Conservation (phyloP, 345 rosid species). For the Euclidium syriacum region DNA sequence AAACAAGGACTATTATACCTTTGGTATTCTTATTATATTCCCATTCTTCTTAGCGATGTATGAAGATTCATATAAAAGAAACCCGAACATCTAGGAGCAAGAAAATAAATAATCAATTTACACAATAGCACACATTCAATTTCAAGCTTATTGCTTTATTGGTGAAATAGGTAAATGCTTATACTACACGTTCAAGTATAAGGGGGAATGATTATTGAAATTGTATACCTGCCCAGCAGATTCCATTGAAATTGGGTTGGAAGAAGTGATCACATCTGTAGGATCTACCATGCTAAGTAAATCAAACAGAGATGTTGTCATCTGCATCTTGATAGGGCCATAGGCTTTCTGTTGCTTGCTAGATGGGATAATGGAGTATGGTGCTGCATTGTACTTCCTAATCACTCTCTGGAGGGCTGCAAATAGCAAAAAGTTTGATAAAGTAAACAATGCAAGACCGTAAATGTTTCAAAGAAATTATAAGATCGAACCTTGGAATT, state of each 20-base stretch:
- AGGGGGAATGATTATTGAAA: not conserved
- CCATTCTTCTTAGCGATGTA: conserved; percentile 41
- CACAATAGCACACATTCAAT: not conserved
- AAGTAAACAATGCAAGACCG: not conserved
- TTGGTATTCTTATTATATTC: conserved; percentile 49
- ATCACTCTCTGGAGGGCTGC: conserved; percentile 73
- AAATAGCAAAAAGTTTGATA: conserved; percentile 4
- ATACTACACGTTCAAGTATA: not conserved
- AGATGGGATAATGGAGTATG: conserved; percentile 48
- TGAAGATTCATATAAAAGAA: conserved; percentile 59
- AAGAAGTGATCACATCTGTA: conserved; percentile 38
- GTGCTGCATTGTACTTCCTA: conserved; percentile 33
- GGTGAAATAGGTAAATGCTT: not conserved
- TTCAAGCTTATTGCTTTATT: no score
- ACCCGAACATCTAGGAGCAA: conserved; percentile 72
- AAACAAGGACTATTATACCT: conserved; percentile 41
- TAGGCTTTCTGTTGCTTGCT: conserved; percentile 46
- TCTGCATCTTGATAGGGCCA: conserved; percentile 59
- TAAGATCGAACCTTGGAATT: conserved; percentile 56
- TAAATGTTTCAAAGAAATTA: not conserved
- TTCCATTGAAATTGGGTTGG: conserved; percentile 75
- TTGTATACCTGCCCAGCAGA: conserved; percentile 63
- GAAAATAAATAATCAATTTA: not conserved
- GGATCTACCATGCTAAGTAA: conserved; percentile 39
- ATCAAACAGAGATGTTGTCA: conserved; percentile 49